Base-by-base conservation (phyloP, 441 rosid species). In the Gossypium aridum region DNA sequence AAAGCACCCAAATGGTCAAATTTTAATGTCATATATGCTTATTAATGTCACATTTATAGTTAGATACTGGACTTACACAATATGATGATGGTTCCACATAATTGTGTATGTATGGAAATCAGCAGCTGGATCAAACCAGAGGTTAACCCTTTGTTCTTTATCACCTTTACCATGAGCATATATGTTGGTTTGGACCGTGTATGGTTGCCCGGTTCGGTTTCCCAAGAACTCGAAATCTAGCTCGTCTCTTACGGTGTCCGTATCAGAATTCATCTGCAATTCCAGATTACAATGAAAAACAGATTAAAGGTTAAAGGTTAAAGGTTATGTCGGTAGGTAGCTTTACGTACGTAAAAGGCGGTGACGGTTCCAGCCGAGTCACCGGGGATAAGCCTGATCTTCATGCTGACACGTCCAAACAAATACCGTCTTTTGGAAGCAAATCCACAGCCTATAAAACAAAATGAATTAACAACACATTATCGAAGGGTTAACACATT, bases 331-430 rank as follows among this genome's bases (percentile, higher is more conserved):
- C 47, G 19, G 19, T 61, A 61, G 39, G 19, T 61, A 61, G 39
- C 39, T 2, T 62, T 62, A 62, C 82, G 23, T 80, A 90, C 94
- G 51, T 90, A 90, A 76, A 90, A 90, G 77, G 94, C 94, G 0
- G 94, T 85, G 78, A 90, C 92, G 4, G 91, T 87, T 71, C 92
- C 94, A 19, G 94, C 94, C 19, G 92, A 90, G 83, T 90, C 94
- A 0, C 94, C 92, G 0, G 91, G 83, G 78, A 88, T 0, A 57
- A 90, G 94, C 84, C 88, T 90, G 83, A 90, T 85, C 85, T 87
- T 88, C 87, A 90, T 88, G 87, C 90, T 87, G 17, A 90, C 87
- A 63, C 83, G 82, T 55, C 94, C 92, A 39, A 84, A 90, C 76
- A 88, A 39, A 73, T 86, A 90, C 57, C 81, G 68, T 20, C 86